A percentile compares a stretch with the other conserved stretches of the same genome.
phyloP scores from a whole-genome alignment of 768 basidiomycete genomes.

The Auricularia auricula-judae region DNA sequence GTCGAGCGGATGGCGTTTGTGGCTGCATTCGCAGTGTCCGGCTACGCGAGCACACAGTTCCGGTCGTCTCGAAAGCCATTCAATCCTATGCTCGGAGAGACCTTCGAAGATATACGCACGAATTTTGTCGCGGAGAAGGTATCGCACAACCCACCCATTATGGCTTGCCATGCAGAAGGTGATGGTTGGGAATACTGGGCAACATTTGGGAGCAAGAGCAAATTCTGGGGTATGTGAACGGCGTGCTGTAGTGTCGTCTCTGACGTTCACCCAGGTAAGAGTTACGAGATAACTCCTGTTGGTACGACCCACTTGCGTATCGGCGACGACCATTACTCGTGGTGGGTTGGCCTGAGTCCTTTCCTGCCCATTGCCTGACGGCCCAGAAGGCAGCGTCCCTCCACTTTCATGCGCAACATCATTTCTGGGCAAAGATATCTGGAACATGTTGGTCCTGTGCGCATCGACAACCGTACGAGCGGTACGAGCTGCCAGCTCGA shows the following conservation, averaged over 20 bases:
- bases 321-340: conserved; percentile 56
- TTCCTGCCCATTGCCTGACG: neutral
- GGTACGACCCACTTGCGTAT: conserved; percentile 61
- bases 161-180: conserved; percentile 80
- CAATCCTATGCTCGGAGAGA: conserved; percentile 82
- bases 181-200: conserved; percentile 63
- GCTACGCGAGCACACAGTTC: conserved; percentile 71
- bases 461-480: conserved; percentile 50
- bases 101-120: conserved; percentile 74
- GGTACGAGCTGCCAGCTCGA: conserved; percentile 58
- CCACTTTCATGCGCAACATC: conserved; percentile 79
- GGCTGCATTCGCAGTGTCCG: conserved; percentile 76
- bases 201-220: conserved; percentile 74
- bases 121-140: conserved; percentile 84
- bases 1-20: conserved; percentile 62
- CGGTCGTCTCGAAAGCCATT: conserved; percentile 81
- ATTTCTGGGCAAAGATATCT: conserved; percentile 88
- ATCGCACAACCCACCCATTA: conserved; percentile 70
- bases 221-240: conserved; percentile 58
- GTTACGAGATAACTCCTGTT: conserved; percentile 74
- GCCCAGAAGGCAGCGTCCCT: conserved; percentile 62
- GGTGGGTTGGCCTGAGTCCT: conserved; percentile 31
- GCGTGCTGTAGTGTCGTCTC: no score
- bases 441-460: conserved; percentile 75
- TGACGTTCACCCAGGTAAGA: conserved; percentile 31